Percentiles rank a stretch among this genome's conserved stretches.
These are phyloP conservation scores for Trichoderma koningii DNA, from an alignment of 2,329 filamentous ascomycete genomes.

Conservation along the genomic window DNA sequence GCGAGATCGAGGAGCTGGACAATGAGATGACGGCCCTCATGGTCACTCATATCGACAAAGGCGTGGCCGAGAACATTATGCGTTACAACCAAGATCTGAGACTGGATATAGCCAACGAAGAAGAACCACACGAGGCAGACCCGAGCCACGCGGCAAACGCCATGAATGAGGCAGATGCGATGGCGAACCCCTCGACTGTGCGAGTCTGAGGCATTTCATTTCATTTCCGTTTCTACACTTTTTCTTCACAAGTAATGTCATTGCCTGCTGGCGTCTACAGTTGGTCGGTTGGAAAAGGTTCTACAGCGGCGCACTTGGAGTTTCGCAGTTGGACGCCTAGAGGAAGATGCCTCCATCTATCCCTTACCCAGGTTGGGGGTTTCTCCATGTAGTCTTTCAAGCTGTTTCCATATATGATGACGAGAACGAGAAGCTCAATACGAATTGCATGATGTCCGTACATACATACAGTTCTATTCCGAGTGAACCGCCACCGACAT, in stretches of 20 bases:
- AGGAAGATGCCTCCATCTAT: too few species aligned
- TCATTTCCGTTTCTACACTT: not conserved
- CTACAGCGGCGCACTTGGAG: too few species aligned
- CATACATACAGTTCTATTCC: too few species aligned
- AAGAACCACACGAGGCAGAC: not conserved
- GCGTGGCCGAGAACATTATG: constrained; percentile 29
- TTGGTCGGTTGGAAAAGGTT: too few species aligned
- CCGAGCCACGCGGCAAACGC: constrained; percentile 1
- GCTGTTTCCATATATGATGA: too few species aligned
- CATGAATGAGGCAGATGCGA: not conserved
- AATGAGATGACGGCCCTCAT: constrained; percentile 33
- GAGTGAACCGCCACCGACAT: not conserved
- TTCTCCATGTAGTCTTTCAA: too few species aligned
- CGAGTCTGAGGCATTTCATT: not conserved
- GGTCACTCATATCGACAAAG: constrained; percentile 30
- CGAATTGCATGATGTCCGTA: too few species aligned
- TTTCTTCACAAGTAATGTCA: not conserved
- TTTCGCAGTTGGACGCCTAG: too few species aligned
- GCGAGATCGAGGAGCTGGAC: constrained; percentile 36
- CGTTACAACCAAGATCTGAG: constrained; percentile 28
- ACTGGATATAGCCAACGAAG: not conserved
- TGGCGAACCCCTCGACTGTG: constrained; percentile 7
- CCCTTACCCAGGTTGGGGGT: too few species aligned
- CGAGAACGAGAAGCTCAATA: too few species aligned
- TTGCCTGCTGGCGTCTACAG: not conserved